These are phyloP conservation scores for Leccinum pellstonianum DNA, from an alignment of 768 basidiomycete species.

Conservation along the genomic window DNA sequence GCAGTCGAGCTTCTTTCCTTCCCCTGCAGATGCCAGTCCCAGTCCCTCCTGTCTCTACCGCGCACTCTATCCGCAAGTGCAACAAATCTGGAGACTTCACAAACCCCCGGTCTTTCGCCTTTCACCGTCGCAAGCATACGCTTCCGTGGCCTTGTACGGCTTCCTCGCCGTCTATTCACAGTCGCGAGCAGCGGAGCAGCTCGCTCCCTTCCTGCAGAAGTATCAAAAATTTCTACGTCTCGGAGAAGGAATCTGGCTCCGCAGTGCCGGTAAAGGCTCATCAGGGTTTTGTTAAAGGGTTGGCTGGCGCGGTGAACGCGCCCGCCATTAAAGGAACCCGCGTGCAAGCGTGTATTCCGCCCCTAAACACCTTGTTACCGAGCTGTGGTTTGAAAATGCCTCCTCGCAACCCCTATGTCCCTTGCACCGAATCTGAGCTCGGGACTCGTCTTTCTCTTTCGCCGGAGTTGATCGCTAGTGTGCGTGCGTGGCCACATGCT, in stretches of 20 bases:
- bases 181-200: constrained; percentile 71
- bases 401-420: constrained; percentile 25
- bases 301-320: constrained; percentile 75
- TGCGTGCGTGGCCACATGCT: constrained; percentile 19
- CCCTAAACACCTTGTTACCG: constrained; percentile 41
- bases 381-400: constrained; percentile 16
- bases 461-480: constrained; percentile 14
- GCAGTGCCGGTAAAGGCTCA: constrained; percentile 16
- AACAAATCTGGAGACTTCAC: constrained; percentile 41
- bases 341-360: constrained; percentile 86
- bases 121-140: constrained; percentile 54
- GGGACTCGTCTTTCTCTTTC: not conserved
- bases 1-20: constrained; percentile 42
- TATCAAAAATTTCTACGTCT: constrained; percentile 63
- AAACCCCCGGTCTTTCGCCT: constrained; percentile 40
- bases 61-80: constrained; percentile 68
- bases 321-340: constrained; percentile 80
- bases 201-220: constrained; percentile 72
- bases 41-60: constrained; percentile 59
- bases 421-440: constrained; percentile 6
- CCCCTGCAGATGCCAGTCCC: constrained; percentile 83
- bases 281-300: constrained; percentile 72
- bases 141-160: constrained; percentile 60
- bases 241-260: constrained; percentile 51
- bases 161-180: constrained; percentile 62